Conservation (phyloP, 257 asterid genomes). For the Henckelia pumila region DNA sequence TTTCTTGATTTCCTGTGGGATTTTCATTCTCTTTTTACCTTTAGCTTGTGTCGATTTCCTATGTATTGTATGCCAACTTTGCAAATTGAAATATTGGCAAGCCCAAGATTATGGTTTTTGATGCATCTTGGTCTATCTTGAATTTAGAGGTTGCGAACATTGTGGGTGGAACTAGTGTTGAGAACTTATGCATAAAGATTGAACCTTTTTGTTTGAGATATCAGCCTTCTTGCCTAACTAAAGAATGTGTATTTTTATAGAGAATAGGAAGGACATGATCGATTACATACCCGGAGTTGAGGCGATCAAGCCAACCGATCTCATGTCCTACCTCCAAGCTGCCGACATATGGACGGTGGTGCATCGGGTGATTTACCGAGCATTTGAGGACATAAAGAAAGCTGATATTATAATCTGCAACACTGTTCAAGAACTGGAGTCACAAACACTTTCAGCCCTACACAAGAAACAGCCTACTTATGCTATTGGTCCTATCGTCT, state of each 20-base stretch:
- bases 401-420: constrained; percentile 67
- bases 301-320: constrained; percentile 53
- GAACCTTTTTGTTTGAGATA: not conserved
- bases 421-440: constrained; percentile 65
- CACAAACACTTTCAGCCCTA: constrained; percentile 48
- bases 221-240: not conserved
- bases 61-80: too few relatives aligned
- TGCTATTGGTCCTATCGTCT: constrained; percentile 63
- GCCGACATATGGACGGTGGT: constrained; percentile 46
- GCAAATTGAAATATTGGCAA: not conserved
- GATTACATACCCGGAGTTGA: constrained; percentile 71
- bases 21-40: not conserved
- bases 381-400: constrained; percentile 49
- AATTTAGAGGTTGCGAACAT: not conserved
- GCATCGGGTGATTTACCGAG: constrained; percentile 63
- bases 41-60: not conserved
- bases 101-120: not conserved
- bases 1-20: not conserved
- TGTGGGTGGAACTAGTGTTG: not conserved
- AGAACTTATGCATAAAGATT: too few relatives aligned
- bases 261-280: constrained; percentile 44
- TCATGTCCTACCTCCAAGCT: constrained; percentile 62
- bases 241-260: constrained; percentile 22
- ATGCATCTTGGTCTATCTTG: too few relatives aligned
- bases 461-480: constrained; percentile 45